These are phyloP conservation scores for Rubus parviflorus DNA, from an alignment of 306 rosid genomes.

Conservation along the genomic window DNA sequence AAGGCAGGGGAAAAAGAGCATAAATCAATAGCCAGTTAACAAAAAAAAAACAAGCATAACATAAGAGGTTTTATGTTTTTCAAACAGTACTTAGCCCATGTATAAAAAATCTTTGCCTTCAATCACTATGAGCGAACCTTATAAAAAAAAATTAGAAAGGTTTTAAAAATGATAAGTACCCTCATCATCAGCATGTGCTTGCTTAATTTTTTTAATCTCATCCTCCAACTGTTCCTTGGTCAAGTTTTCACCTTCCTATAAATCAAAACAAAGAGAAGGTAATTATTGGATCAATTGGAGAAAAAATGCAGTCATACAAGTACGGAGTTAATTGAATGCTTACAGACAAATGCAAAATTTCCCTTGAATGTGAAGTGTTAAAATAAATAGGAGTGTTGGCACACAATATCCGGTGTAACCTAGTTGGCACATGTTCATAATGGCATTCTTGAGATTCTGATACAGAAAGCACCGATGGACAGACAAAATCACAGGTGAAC, in stretches of 20 bases:
- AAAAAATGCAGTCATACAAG: neutral
- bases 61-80: neutral
- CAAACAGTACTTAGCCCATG: neutral
- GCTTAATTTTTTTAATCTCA: constrained; percentile 79
- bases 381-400: neutral
- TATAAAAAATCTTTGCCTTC: neutral
- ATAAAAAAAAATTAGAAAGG: neutral
- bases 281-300: neutral
- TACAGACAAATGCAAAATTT: neutral
- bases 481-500: neutral
- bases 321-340: neutral
- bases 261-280: neutral
- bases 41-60: neutral
- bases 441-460: neutral
- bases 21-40: neutral
- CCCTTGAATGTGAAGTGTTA: neutral
- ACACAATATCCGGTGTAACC: neutral
- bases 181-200: constrained; percentile 91
- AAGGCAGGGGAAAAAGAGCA: neutral
- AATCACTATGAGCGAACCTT: neutral
- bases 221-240: constrained; percentile 75
- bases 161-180: constrained; percentile 41
- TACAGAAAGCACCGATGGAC: neutral
- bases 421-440: neutral
- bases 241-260: constrained; percentile 76